phyloP scores from a whole-genome alignment of 1,284 basidiomycete genomes.

The Xerocomus minutiporus region DNA sequence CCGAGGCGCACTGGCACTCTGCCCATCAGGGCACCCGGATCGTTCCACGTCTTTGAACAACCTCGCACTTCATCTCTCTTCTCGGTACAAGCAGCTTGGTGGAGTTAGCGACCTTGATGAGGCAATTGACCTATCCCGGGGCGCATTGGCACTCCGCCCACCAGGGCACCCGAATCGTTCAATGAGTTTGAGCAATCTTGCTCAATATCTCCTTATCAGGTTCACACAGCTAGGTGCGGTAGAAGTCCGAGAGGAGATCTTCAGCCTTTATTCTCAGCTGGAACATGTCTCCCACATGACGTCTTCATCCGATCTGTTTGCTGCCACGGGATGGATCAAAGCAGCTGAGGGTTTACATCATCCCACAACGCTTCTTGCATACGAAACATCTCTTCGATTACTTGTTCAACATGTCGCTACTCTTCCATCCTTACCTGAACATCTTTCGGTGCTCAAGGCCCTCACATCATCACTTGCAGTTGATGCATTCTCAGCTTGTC shows the following conservation, averaged over 20 bases:
- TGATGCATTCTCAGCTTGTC: background rate
- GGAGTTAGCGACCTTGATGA: background rate
- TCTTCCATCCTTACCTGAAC: constrained; percentile 3
- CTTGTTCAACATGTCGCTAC: constrained; percentile 1
- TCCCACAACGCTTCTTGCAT: constrained; percentile 3
- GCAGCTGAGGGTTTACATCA: constrained; percentile 1
- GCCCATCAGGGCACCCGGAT: background rate
- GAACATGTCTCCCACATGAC: background rate
- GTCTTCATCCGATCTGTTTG: background rate
- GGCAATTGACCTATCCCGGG: background rate
- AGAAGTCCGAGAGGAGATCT: background rate
- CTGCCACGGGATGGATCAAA: constrained; percentile 1
- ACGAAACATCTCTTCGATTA: background rate
- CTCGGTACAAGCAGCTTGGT: background rate
- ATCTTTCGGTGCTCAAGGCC: background rate
- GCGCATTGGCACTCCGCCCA: background rate
- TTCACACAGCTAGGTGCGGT: background rate
- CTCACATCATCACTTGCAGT: constrained; percentile 2
- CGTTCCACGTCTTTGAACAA: background rate
- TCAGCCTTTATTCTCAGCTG: background rate
- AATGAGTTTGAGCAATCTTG: background rate
- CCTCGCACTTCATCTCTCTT: background rate
- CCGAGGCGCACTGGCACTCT: background rate
- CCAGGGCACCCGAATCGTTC: background rate
- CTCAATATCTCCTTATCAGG: background rate